phyloP scores from a whole-genome alignment of 1,284 basidiomycete species.

The Cutaneotrichosporon cavernicola region DNA sequence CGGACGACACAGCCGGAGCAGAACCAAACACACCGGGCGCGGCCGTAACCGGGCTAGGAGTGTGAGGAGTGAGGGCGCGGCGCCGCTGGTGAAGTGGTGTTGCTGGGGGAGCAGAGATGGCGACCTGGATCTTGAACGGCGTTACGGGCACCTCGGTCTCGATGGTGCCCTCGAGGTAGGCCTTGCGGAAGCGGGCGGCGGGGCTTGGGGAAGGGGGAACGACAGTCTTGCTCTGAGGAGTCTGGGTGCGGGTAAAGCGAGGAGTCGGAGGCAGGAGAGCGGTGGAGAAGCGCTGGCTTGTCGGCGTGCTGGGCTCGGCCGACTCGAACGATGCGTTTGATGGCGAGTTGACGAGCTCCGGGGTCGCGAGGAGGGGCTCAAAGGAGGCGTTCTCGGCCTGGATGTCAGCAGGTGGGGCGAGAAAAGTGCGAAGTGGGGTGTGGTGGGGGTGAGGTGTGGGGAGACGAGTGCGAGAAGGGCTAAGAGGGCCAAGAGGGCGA shows the following conservation, averaged over 20 bases:
- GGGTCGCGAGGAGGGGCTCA: constrained; percentile 7
- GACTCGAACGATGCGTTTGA: constrained; percentile 5
- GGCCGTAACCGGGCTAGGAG: not conserved
- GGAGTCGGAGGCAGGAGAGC: constrained; percentile 3
- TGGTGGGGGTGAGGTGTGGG: not conserved
- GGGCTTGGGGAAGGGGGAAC: constrained; percentile 6
- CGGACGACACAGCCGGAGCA: not conserved
- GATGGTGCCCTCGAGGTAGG: not conserved
- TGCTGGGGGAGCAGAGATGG: not conserved
- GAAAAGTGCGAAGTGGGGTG: not conserved
- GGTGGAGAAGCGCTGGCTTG: constrained; percentile 3
- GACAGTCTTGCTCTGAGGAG: constrained; percentile 2
- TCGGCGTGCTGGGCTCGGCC: not conserved
- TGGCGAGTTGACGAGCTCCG: constrained; percentile 2
- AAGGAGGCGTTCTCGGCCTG: not conserved
- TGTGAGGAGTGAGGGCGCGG: not conserved
- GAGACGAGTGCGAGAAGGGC: not conserved
- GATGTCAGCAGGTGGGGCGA: constrained; percentile 1
- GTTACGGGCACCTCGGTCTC: not conserved
- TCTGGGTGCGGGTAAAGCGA: constrained; percentile 8
- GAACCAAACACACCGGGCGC: not conserved
- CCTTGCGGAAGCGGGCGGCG: not conserved
- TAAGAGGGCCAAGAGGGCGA: not conserved
- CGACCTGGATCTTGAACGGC: not conserved
- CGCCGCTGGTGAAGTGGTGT: constrained; percentile 4